These are phyloP conservation scores for Ascochyta rabiei DNA, from an alignment of 2,329 filamentous ascomycete genomes.

Conservation along the genomic window DNA sequence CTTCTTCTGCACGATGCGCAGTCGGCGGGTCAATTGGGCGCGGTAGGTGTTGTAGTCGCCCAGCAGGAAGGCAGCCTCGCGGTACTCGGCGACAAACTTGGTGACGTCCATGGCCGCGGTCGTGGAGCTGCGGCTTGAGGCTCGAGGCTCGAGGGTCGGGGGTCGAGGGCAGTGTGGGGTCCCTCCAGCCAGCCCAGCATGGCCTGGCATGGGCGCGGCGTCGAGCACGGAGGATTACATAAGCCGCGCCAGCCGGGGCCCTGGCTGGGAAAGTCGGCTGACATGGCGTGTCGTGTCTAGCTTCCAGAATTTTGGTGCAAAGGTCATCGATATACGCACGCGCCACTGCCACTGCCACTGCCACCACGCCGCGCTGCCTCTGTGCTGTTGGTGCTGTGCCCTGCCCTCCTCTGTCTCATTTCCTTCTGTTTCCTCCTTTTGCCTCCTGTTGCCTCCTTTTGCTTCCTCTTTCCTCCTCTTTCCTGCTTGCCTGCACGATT, in stretches of 20 bases:
- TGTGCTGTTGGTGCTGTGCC: background rate
- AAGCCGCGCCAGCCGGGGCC: background rate
- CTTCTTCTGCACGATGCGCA: slow-evolving; percentile 84
- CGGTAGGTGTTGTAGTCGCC: slow-evolving; percentile 90
- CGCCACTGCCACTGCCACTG: slow-evolving; percentile 16
- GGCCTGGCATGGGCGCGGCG: background rate
- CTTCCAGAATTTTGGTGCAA: slow-evolving; percentile 4
- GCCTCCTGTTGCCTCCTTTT: no score
- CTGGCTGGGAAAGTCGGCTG: background rate
- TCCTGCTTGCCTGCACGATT: background rate
- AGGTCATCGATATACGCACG: slow-evolving; percentile 13
- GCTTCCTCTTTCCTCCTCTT: background rate
- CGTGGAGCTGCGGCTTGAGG: slow-evolving; percentile 2
- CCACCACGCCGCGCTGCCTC: slow-evolving; percentile 4
- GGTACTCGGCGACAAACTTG: slow-evolving; percentile 75
- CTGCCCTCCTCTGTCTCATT: background rate
- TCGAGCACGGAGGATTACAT: slow-evolving; percentile 4
- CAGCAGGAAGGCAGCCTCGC: slow-evolving; percentile 83
- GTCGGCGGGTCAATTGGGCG: slow-evolving; percentile 75
- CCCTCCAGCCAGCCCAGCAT: no score
- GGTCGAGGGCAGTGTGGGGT: slow-evolving; percentile 3
- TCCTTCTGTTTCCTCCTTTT: no score
- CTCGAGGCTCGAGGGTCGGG: no score
- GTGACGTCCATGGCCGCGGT: slow-evolving; percentile 80
- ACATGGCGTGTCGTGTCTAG: background rate